Conservation (phyloP, 306 rosid genomes). For the Glycyrrhiza uralensis region DNA sequence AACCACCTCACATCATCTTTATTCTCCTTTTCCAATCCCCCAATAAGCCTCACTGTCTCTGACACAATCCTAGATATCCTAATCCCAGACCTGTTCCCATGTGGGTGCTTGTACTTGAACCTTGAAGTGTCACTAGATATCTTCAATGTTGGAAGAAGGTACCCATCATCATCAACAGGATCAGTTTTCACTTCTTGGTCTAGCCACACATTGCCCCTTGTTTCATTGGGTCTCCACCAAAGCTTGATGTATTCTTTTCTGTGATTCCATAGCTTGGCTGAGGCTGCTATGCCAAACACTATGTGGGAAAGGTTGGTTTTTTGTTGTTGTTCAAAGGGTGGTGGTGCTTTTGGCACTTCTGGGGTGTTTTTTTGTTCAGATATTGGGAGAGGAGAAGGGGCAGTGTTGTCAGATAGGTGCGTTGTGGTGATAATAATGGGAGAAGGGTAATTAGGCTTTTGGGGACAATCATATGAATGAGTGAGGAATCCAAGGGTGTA, state of each 20-base stretch:
- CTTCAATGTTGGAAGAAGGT: conserved; percentile 34
- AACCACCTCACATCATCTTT: conserved; percentile 50
- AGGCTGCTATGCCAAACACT: conserved; percentile 66
- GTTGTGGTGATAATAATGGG: too few relatives aligned
- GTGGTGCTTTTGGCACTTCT: not conserved
- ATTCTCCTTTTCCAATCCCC: too few relatives aligned
- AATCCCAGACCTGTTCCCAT: conserved; percentile 46
- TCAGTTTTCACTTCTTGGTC: conserved; percentile 39
- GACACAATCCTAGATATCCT: conserved; percentile 45
- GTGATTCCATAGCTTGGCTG: conserved; percentile 49
- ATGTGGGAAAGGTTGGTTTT: conserved; percentile 60
- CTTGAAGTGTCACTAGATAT: conserved; percentile 42
- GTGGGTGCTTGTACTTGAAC: conserved; percentile 39
- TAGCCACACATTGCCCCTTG: conserved; percentile 60
- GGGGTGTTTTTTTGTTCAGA: too few relatives aligned
- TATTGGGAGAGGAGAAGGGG: not conserved
- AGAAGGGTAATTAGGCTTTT: not conserved
- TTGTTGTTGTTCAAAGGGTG: not conserved
- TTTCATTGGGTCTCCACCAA: conserved; percentile 61
- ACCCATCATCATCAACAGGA: conserved; percentile 14
- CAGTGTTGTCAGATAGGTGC: not conserved
- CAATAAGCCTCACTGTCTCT: conserved; percentile 31
- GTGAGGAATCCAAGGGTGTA: conserved; percentile 30
- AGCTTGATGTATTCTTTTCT: conserved; percentile 59
- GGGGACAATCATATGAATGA: conserved; percentile 11